Evolutionary conservation across 2,329 filamentous ascomycete species (phyloP).

Genomic region (Aspergillus pseudoviridinutans): DNA sequence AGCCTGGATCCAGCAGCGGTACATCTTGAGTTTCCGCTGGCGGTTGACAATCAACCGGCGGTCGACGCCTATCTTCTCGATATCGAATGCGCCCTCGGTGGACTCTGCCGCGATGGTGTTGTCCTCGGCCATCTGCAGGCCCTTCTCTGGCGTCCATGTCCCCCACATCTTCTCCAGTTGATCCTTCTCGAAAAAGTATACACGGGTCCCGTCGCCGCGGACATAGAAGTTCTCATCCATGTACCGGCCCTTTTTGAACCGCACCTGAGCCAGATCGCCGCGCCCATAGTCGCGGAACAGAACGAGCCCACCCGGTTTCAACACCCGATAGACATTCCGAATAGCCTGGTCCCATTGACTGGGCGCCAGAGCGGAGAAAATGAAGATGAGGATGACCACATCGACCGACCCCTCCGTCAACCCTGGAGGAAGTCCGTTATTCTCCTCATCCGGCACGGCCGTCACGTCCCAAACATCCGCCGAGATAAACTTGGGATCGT

Average conservation of each 20-base stretch:
- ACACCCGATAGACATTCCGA: slow-evolving; percentile 70
- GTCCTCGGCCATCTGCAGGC: slow-evolving; percentile 19
- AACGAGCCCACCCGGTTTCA: slow-evolving; percentile 90
- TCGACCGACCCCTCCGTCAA: slow-evolving; percentile 78
- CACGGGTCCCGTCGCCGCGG: slow-evolving; percentile 87
- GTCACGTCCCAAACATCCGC: slow-evolving; percentile 95
- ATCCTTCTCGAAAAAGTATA: slow-evolving; percentile 93
- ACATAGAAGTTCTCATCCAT: slow-evolving; percentile 98
- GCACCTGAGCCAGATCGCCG: slow-evolving; percentile 91
- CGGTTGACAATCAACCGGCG: slow-evolving; percentile 88
- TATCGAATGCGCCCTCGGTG: slow-evolving; percentile 53
- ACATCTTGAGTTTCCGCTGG: slow-evolving; percentile 91
- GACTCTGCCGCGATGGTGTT: slow-evolving; percentile 10
- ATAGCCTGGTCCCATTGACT: slow-evolving; percentile 80
- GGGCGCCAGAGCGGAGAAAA: slow-evolving; percentile 88
- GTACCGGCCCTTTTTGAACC: slow-evolving; percentile 93
- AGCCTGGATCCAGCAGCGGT: slow-evolving; percentile 71
- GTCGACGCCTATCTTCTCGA: slow-evolving; percentile 78
- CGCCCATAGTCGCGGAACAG: slow-evolving; percentile 96
- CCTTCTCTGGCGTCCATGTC: slow-evolving; percentile 40
- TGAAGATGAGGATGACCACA: slow-evolving; percentile 91
- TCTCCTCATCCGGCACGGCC: slow-evolving; percentile 50
- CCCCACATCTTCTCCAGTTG: slow-evolving; percentile 79
- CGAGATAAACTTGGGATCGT: slow-evolving; percentile 67
- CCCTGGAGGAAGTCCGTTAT: slow-evolving; percentile 63